phyloP scores from a whole-genome alignment of 2,329 filamentous ascomycete genomes.

The Aureobasidium sp. region DNA sequence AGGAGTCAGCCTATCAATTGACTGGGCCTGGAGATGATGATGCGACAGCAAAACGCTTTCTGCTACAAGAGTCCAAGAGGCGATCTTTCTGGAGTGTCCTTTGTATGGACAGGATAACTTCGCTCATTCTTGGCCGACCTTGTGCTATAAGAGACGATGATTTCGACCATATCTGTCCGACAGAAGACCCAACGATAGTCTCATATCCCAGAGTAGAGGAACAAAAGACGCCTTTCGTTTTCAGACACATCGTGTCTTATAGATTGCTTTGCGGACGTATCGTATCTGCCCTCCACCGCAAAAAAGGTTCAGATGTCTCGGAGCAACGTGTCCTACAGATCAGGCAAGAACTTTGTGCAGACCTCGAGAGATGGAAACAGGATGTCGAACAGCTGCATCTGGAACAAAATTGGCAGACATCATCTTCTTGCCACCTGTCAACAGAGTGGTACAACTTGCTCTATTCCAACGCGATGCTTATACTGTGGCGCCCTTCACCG shows the following conservation, averaged over 20 bases:
- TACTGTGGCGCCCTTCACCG: slow-evolving; percentile 38
- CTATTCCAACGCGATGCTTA: slow-evolving; percentile 38
- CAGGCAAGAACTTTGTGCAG: slow-evolving; percentile 24
- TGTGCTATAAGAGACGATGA: slow-evolving; percentile 38
- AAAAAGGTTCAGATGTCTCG: slow-evolving; percentile 18
- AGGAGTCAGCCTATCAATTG: slow-evolving; percentile 31
- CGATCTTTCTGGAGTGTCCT: slow-evolving; percentile 41
- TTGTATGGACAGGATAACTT: slow-evolving; percentile 34
- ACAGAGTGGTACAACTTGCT: slow-evolving; percentile 39
- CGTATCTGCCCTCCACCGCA: slow-evolving; percentile 31
- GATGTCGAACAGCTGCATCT: slow-evolving; percentile 26
- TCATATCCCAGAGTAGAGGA: neutral
- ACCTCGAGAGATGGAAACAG: slow-evolving; percentile 30
- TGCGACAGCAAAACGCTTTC: neutral
- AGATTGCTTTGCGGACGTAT: slow-evolving; percentile 37
- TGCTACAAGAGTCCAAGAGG: slow-evolving; percentile 32
- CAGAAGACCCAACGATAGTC: slow-evolving; percentile 17
- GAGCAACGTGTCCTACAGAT: slow-evolving; percentile 18
- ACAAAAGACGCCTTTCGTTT: slow-evolving; percentile 21
- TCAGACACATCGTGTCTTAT: slow-evolving; percentile 37
- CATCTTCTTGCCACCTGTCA: slow-evolving; percentile 36
- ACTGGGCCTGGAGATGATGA: slow-evolving; percentile 1
- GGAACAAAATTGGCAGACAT: slow-evolving; percentile 20
- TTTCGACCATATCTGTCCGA: slow-evolving; percentile 34
- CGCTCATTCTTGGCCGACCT: slow-evolving; percentile 35